A percentile compares a stretch with the other conserved stretches of the same genome.
These are phyloP conservation scores for Garcia nutans DNA, from an alignment of 345 rosid genomes.

Conservation along the genomic window DNA sequence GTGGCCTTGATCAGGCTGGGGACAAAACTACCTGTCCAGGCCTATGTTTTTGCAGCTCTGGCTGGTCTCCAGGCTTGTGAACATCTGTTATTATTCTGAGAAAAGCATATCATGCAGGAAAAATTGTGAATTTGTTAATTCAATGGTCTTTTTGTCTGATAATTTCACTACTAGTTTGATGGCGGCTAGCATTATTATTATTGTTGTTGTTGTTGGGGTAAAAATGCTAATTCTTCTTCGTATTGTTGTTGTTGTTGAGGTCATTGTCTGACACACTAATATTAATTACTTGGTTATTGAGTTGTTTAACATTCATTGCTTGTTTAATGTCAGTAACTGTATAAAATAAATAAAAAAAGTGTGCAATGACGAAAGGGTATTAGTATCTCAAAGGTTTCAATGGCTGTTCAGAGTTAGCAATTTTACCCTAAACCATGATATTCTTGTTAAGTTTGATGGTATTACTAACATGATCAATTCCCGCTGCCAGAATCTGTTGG, in stretches of 20 bases:
- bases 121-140: background rate
- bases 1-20: too few species aligned
- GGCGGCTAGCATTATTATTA: background rate
- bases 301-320: too few species aligned
- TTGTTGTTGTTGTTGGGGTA: too few species aligned
- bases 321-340: too few species aligned
- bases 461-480: background rate
- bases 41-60: too few species aligned
- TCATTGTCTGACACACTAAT: background rate
- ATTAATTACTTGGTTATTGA: too few species aligned
- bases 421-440: background rate
- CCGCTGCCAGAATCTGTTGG: constrained; percentile 67
- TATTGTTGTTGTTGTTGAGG: background rate
- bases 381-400: background rate
- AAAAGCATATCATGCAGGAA: background rate
- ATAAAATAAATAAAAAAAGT: too few species aligned
- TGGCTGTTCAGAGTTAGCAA: background rate
- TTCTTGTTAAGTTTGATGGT: background rate
- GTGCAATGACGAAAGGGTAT: background rate
- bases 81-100: too few species aligned
- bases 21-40: too few species aligned
- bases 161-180: background rate
- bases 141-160: background rate
- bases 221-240: too few species aligned
- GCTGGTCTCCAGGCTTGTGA: too few species aligned